Evolutionary conservation across 2,329 filamentous ascomycete species (phyloP).

Genomic region (Phoma herbarum): DNA sequence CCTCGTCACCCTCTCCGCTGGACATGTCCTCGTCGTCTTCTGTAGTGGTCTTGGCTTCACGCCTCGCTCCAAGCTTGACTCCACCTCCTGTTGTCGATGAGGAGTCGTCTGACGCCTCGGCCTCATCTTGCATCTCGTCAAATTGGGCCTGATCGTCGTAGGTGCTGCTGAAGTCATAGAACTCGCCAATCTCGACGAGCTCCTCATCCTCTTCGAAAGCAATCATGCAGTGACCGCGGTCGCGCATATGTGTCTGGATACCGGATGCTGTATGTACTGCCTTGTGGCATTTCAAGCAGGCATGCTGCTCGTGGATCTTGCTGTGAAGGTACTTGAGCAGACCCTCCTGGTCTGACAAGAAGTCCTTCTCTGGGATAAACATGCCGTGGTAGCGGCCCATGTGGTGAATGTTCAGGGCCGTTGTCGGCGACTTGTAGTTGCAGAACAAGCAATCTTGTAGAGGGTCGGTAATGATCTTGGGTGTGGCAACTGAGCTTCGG

Average conservation of each 20-base stretch:
- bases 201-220: constrained; percentile 88
- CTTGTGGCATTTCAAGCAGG: constrained; percentile 91
- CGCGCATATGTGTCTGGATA: constrained; percentile 95
- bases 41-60: constrained; percentile 57
- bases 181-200: constrained; percentile 93
- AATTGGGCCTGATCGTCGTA: constrained; percentile 82
- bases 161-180: constrained; percentile 95
- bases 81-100: constrained; percentile 61
- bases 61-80: constrained; percentile 73
- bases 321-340: constrained; percentile 79
- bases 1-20: constrained; percentile 71
- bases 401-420: constrained; percentile 80
- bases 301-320: constrained; percentile 80
- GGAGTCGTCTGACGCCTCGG: constrained; percentile 59
- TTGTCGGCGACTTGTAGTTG: constrained; percentile 80
- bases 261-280: constrained; percentile 79
- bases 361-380: constrained; percentile 91
- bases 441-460: constrained; percentile 82
- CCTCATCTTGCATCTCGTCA: constrained; percentile 59
- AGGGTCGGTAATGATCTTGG: constrained; percentile 50
- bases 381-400: constrained; percentile 95
- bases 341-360: constrained; percentile 82
- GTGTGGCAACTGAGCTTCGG: constrained; percentile 38
- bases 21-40: constrained; percentile 51
- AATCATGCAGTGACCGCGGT: constrained; percentile 96